phyloP scores from a whole-genome alignment of 805 yeast species.

The Candida peoriensis region DNA sequence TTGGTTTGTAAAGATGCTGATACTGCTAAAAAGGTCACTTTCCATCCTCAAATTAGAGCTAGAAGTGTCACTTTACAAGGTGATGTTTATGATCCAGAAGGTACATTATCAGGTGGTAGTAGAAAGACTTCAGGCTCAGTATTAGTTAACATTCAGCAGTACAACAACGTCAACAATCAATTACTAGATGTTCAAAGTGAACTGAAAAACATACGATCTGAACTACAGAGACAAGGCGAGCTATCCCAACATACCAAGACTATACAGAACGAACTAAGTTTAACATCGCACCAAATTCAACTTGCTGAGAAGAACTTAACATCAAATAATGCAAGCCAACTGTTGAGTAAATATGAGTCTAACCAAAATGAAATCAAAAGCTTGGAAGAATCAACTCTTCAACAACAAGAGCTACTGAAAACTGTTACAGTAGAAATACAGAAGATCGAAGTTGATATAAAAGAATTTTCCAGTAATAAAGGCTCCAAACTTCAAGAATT shows the following conservation, averaged over 20 bases:
- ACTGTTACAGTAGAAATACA: constrained; percentile 39
- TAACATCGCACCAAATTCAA: constrained; percentile 55
- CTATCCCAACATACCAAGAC: constrained; percentile 46
- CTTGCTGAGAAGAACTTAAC: constrained; percentile 50
- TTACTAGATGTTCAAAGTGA: constrained; percentile 38
- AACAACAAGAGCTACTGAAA: constrained; percentile 28
- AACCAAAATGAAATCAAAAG: constrained; percentile 41
- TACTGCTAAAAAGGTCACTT: constrained; percentile 84
- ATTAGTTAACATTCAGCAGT: constrained; percentile 61
- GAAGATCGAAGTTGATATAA: constrained; percentile 66
- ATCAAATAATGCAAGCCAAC: constrained; percentile 49
- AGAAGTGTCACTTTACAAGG: constrained; percentile 89
- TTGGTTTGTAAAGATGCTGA: constrained; percentile 83
- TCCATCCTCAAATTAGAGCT: constrained; percentile 72
- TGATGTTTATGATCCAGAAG: constrained; percentile 93
- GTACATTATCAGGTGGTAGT: constrained; percentile 94
- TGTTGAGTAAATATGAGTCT: constrained; percentile 45
- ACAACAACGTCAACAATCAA: constrained; percentile 40
- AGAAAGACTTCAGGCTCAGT: constrained; percentile 55
- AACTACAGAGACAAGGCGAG: constrained; percentile 37
- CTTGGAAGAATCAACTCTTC: constrained; percentile 34
- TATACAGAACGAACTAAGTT: constrained; percentile 53
- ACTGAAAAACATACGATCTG: constrained; percentile 33
- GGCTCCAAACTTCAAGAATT: constrained; percentile 72
- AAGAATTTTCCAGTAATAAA: constrained; percentile 75